A percentile compares a stretch with the other conserved stretches of the same genome.
Conservation (phyloP, 352 stramenopile species). For the Phytophthora pistaciae region DNA sequence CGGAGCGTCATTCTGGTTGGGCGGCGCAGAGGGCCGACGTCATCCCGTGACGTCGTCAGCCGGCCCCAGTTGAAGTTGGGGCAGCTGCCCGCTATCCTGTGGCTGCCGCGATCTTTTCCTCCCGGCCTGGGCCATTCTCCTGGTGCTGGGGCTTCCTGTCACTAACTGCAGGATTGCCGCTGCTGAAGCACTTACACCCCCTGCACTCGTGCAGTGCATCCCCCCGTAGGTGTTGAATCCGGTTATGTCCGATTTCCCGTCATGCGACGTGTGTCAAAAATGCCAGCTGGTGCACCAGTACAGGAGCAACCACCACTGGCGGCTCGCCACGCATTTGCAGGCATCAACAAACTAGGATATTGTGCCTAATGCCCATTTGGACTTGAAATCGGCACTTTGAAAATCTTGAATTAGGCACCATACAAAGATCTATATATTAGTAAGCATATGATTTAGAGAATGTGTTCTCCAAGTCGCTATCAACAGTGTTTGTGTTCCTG, state of each 20-base stretch:
- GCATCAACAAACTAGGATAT: too few relatives aligned
- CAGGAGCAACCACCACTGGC: not conserved
- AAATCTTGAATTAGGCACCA: too few relatives aligned
- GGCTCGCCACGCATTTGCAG: too few relatives aligned
- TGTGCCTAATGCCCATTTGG: too few relatives aligned
- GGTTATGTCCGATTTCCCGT: not conserved
- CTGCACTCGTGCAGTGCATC: too few relatives aligned
- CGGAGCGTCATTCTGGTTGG: slow-evolving; percentile 30
- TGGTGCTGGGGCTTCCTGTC: not conserved
- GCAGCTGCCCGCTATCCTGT: not conserved
- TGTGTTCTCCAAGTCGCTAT: too few relatives aligned
- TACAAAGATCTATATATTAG: too few relatives aligned
- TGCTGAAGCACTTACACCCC: not conserved
- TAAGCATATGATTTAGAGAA: too few relatives aligned
- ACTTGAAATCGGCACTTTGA: too few relatives aligned
- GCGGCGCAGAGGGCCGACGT: slow-evolving; percentile 20
- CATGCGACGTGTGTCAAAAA: not conserved
- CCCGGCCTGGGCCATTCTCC: not conserved
- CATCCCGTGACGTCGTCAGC: slow-evolving; percentile 20
- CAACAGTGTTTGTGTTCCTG: too few relatives aligned
- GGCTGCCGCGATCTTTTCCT: not conserved
- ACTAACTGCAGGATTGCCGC: too few relatives aligned
- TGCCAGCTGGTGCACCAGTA: not conserved
- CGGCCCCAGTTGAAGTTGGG: slow-evolving; percentile 23
- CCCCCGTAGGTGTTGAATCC: not conserved